Conservation (phyloP, 805 yeast genomes). For the Tanozyma kutaoensis region DNA sequence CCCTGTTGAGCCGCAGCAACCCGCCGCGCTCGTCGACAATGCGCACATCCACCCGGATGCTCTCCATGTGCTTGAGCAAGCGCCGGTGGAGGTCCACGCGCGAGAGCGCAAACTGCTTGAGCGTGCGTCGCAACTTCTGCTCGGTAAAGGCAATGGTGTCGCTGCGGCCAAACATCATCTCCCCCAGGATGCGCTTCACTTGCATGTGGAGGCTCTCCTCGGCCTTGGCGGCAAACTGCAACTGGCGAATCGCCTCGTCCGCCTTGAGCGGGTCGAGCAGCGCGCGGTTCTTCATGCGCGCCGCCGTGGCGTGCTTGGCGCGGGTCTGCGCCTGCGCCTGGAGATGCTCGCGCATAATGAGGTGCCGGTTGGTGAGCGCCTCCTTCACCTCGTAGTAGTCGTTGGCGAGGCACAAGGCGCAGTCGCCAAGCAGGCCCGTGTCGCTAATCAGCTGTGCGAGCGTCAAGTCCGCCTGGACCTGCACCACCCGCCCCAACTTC, state of each 20-base stretch:
- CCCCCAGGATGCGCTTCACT: conserved; percentile 71
- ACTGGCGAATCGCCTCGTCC: conserved; percentile 73
- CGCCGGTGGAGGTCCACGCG: conserved; percentile 81
- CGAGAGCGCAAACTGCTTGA: conserved; percentile 50
- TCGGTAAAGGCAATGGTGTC: conserved; percentile 51
- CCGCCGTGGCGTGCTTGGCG: conserved; percentile 57
- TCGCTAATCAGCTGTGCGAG: conserved; percentile 60
- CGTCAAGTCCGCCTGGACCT: conserved; percentile 63
- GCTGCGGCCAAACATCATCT: conserved; percentile 63
- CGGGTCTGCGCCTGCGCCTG: conserved; percentile 69
- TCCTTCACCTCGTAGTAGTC: conserved; percentile 87
- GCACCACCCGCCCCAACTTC: conserved; percentile 55
- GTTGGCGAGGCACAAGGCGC: conserved; percentile 44
- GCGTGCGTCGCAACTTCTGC: conserved; percentile 32
- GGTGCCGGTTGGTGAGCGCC: conserved; percentile 82
- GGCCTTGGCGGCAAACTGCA: conserved; percentile 64
- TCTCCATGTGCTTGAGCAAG: conserved; percentile 60
- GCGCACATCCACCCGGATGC: conserved; percentile 57
- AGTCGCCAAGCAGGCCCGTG: conserved; percentile 67
- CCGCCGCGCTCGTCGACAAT: conserved; percentile 71
- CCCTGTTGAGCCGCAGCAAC: conserved; percentile 71
- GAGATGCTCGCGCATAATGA: conserved; percentile 77
- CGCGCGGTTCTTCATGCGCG: conserved; percentile 55
- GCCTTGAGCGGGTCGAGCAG: conserved; percentile 78
- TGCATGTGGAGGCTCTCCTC: conserved; percentile 71